Evolutionary conservation across 2,329 filamentous ascomycete species (phyloP).

Genomic region (Neonectria magnoliae): DNA sequence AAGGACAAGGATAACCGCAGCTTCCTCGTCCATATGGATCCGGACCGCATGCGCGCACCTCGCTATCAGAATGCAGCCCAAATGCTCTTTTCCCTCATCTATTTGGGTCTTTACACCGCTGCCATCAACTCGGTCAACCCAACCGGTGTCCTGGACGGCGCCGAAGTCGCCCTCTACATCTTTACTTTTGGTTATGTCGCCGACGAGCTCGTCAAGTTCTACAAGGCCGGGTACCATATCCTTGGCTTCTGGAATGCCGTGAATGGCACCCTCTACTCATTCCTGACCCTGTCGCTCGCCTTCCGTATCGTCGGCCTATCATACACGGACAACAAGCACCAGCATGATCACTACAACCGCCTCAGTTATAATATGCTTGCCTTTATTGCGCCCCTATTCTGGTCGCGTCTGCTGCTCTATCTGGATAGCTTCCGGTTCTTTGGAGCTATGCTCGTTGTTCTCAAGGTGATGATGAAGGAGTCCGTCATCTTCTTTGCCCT

Average conservation of each 20-base stretch:
- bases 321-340: conserved; percentile 58
- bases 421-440: conserved; percentile 96
- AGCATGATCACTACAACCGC: conserved; percentile 73
- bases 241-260: conserved; percentile 98
- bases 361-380: conserved; percentile 95
- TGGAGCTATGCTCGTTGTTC: conserved; percentile 95
- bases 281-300: conserved; percentile 82
- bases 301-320: conserved; percentile 81
- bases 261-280: conserved; percentile 82
- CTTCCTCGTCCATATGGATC: conserved; percentile 87
- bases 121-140: conserved; percentile 96
- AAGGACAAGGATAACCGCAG: conserved; percentile 79
- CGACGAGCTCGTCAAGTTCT: conserved; percentile 88
- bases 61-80: conserved; percentile 93
- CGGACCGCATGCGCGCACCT: conserved; percentile 92
- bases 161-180: conserved; percentile 86
- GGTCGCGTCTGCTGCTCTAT: conserved; percentile 91
- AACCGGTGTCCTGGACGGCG: conserved; percentile 81
- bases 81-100: conserved; percentile 84
- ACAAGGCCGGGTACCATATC: conserved; percentile 92
- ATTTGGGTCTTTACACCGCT: conserved; percentile 84
- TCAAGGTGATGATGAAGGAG: conserved; percentile 95
- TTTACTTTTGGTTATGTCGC: conserved; percentile 93
- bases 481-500: conserved; percentile 97
- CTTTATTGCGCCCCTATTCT: conserved; percentile 95